A percentile compares a stretch with the other conserved stretches of the same genome.
Evolutionary conservation across 441 rosid genomes (phyloP).

Genomic region (Sinapis alba): DNA sequence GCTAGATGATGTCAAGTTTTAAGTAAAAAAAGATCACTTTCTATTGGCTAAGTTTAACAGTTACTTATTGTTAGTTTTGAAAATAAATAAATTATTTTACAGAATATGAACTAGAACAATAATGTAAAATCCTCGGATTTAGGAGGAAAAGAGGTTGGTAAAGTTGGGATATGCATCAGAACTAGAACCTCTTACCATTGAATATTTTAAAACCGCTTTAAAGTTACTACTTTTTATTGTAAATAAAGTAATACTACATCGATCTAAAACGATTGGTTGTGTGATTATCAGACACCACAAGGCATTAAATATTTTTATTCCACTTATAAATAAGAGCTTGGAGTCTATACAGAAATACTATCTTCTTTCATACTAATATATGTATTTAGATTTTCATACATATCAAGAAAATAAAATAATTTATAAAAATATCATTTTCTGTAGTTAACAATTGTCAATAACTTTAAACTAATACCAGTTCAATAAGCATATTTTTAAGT

Average conservation of each 20-base stretch:
- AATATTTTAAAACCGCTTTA: not conserved
- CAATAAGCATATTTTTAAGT: not conserved
- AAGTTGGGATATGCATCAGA: slow-evolving; percentile 23
- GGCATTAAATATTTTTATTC: not conserved
- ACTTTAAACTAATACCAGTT: not conserved
- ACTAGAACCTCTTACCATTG: not conserved
- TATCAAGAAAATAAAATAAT: not conserved
- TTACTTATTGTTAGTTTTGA: not conserved
- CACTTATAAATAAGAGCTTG: not conserved
- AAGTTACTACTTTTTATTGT: too few species aligned
- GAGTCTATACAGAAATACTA: not conserved
- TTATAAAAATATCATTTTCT: not conserved
- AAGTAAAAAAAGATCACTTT: not conserved
- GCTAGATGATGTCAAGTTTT: not conserved
- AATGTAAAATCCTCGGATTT: not conserved
- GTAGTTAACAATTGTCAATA: not conserved
- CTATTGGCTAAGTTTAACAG: not conserved
- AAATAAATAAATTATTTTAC: not conserved
- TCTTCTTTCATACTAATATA: too few species aligned
- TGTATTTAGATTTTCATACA: too few species aligned
- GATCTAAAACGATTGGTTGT: slow-evolving; percentile 11
- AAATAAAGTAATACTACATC: not conserved
- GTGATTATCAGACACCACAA: slow-evolving; percentile 6
- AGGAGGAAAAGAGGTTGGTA: not conserved
- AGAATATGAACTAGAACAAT: not conserved